phyloP scores from a whole-genome alignment of 192 early-diverging fungal genomes.

The Bifiguratus adelaidae region DNA sequence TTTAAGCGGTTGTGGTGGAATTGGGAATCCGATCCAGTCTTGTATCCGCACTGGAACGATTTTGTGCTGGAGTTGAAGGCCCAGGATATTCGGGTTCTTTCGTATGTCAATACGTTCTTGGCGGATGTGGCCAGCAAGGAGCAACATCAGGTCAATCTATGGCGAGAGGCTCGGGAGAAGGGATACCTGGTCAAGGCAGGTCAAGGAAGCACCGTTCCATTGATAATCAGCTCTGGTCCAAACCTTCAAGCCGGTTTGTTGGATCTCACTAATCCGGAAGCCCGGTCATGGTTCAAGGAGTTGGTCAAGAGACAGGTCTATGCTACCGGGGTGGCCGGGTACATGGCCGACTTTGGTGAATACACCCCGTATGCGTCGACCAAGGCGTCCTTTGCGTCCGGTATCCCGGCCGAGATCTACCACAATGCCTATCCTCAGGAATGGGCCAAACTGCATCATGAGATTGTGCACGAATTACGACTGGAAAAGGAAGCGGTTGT shows the following conservation, averaged over 20 bases:
- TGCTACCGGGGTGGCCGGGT: conserved; percentile 9
- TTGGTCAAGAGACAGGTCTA: conserved; percentile 21
- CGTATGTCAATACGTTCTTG: conserved; percentile 23
- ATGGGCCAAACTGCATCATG: conserved; percentile 18
- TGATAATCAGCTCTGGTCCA: conserved; percentile 9
- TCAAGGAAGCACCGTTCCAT: not conserved
- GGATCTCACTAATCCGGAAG: conserved; percentile 23
- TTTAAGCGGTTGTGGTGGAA: conserved; percentile 26
- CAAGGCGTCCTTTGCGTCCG: conserved; percentile 3
- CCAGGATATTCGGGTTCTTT: conserved; percentile 6
- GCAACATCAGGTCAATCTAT: conserved; percentile 11
- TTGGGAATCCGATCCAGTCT: conserved; percentile 19
- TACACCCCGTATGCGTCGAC: conserved; percentile 12
- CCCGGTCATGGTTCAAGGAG: conserved; percentile 20
- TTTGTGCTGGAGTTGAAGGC: conserved; percentile 7
- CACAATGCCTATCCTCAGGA: conserved; percentile 25
- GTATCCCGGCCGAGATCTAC: conserved; percentile 8
- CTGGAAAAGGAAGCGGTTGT: conserved; percentile 16
- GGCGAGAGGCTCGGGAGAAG: conserved; percentile 14
- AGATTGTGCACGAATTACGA: conserved; percentile 9
- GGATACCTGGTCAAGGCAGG: conserved; percentile 11
- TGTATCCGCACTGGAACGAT: conserved; percentile 18
- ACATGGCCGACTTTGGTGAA: conserved; percentile 26
- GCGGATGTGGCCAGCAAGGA: conserved; percentile 11
- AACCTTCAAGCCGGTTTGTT: conserved; percentile 19